These are phyloP conservation scores for Apodospora peruviana DNA, from an alignment of 495 filamentous ascomycete species.

Conservation along the genomic window DNA sequence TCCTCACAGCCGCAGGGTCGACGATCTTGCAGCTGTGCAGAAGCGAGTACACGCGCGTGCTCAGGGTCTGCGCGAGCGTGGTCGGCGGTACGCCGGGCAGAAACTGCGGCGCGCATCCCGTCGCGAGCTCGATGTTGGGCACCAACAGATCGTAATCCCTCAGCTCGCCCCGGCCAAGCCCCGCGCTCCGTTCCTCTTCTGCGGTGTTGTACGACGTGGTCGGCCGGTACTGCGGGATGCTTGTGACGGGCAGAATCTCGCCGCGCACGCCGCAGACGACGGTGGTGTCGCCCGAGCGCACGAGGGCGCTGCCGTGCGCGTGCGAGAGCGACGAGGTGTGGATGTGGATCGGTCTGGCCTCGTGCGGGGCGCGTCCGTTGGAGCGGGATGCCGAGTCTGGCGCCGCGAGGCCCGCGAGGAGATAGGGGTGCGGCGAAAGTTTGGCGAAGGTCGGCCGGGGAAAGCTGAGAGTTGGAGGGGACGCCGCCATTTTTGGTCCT, in stretches of 20 bases:
- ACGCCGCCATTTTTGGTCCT: conserved; percentile 15
- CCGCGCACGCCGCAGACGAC: conserved; percentile 86
- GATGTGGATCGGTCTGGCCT: conserved; percentile 63
- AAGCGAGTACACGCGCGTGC: conserved; percentile 68
- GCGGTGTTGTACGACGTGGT: conserved; percentile 15
- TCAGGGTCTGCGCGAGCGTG: conserved; percentile 73
- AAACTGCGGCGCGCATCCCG: conserved; percentile 80
- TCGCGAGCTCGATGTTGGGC: conserved; percentile 85
- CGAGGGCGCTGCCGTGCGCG: conserved; percentile 80
- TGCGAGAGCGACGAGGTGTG: conserved; percentile 81
- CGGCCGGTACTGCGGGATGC: conserved; percentile 60
- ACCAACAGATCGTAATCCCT: conserved; percentile 69
- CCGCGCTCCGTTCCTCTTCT: conserved; percentile 5
- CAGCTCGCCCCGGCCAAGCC: conserved; percentile 28
- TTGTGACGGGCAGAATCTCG: conserved; percentile 69
- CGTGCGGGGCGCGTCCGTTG: conserved; percentile 66
- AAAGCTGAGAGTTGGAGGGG: conserved; percentile 52
- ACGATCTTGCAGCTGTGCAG: conserved; percentile 65
- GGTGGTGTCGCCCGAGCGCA: conserved; percentile 81
- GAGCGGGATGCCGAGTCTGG: conserved; percentile 55
- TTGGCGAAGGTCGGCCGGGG: conserved; percentile 81
- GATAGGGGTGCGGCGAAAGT: conserved; percentile 81
- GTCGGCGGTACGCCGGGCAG: conserved; percentile 78
- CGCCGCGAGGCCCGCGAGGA: conserved; percentile 78
- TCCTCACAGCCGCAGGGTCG: conserved; percentile 54